Percentiles rank a stretch among this genome's conserved stretches.
These are phyloP conservation scores for Tuber umbilicatum DNA, from an alignment of 495 filamentous ascomycete species.

Conservation along the genomic window DNA sequence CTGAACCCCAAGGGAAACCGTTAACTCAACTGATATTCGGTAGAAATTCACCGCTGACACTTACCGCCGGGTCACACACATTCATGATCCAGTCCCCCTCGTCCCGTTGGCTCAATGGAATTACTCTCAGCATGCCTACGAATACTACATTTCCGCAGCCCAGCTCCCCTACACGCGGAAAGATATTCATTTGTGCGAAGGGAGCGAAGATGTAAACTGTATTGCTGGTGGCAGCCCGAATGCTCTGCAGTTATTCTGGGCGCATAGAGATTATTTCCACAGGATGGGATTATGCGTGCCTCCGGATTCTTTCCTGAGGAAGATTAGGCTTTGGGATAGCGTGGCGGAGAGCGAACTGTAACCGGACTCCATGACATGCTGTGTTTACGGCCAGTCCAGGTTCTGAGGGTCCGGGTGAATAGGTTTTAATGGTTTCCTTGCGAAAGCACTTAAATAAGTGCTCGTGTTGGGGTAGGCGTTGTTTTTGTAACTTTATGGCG, in stretches of 20 bases:
- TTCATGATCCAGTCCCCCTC: constrained; percentile 80
- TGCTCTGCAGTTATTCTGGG: constrained; percentile 86
- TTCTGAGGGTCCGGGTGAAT: background rate
- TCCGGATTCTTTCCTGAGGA: constrained; percentile 40
- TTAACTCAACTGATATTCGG: constrained; percentile 49
- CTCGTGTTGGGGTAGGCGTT: background rate
- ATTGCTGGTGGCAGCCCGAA: constrained; percentile 61
- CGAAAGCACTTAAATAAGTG: background rate
- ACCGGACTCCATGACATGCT: background rate
- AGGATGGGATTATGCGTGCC: constrained; percentile 83
- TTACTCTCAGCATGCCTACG: constrained; percentile 73
- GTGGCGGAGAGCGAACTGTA: constrained; percentile 2
- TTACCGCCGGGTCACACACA: constrained; percentile 78
- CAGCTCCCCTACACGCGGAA: constrained; percentile 57
- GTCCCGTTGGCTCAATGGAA: constrained; percentile 83
- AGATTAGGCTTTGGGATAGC: constrained; percentile 20
- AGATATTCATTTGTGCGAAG: constrained; percentile 66
- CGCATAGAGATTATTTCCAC: constrained; percentile 96
- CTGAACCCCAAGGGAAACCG: background rate
- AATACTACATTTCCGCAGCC: constrained; percentile 72
- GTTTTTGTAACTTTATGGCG: background rate
- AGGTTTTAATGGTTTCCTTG: background rate
- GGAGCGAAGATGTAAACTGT: constrained; percentile 64
- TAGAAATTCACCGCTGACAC: constrained; percentile 53
- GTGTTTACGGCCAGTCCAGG: background rate